These are phyloP conservation scores for Adansonia gregorii DNA, from an alignment of 441 rosid species.

Conservation along the genomic window DNA sequence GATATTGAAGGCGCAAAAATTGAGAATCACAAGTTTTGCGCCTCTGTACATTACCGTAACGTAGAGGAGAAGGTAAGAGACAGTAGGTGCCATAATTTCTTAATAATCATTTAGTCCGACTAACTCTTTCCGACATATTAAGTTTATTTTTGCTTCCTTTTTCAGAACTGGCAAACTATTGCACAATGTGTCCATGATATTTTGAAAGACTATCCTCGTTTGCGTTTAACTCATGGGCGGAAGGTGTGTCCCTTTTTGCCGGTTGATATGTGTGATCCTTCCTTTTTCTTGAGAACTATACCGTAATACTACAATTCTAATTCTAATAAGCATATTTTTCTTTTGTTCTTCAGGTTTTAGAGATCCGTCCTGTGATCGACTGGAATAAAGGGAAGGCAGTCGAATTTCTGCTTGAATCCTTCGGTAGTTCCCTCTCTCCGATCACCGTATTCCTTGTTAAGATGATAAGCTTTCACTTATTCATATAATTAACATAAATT, in stretches of 20 bases:
- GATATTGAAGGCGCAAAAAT: conserved; percentile 79
- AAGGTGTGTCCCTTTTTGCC: conserved; percentile 52
- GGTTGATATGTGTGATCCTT: not conserved
- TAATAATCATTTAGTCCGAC: not conserved
- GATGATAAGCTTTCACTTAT: not conserved
- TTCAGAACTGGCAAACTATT: conserved; percentile 77
- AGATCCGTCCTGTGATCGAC: conserved; percentile 87
- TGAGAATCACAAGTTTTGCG: conserved; percentile 94
- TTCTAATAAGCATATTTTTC: not conserved
- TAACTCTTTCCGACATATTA: not conserved
- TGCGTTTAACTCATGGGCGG: conserved; percentile 89
- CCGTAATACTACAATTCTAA: not conserved
- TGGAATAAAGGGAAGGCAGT: conserved; percentile 98
- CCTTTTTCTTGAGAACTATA: not conserved
- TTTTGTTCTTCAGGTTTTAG: conserved; percentile 67
- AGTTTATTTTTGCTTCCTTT: conserved; percentile 22
- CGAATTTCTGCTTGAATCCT: conserved; percentile 82
- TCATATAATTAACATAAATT: not conserved
- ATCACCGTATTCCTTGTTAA: not conserved
- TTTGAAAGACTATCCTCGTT: conserved; percentile 76
- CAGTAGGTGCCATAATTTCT: not conserved
- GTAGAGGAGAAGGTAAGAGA: conserved; percentile 80
- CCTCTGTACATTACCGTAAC: conserved; percentile 95
- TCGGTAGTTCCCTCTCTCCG: conserved; percentile 48
- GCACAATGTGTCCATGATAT: conserved; percentile 90